These are phyloP conservation scores for Russula sp. DNA, from an alignment of 768 basidiomycete genomes.

Conservation along the genomic window DNA sequence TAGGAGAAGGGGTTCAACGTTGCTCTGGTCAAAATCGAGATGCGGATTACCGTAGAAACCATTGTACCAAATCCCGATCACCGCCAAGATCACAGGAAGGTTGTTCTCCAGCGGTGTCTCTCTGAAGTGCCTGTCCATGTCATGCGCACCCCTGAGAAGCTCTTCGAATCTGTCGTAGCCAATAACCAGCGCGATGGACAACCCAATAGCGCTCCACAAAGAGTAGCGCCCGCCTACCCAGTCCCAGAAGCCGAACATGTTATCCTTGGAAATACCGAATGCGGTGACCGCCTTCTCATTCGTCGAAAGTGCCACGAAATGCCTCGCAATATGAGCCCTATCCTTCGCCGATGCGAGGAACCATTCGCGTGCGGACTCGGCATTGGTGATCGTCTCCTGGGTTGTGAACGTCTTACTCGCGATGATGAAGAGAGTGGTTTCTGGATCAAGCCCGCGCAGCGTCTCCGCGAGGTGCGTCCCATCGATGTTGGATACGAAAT, in stretches of 20 bases:
- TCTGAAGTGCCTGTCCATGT: constrained; percentile 97
- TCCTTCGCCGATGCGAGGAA: constrained; percentile 83
- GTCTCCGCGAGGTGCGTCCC: constrained; percentile 96
- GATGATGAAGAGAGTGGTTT: constrained; percentile 94
- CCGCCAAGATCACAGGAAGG: constrained; percentile 84
- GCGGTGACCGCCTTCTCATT: constrained; percentile 90
- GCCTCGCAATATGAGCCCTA: constrained; percentile 91
- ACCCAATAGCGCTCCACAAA: constrained; percentile 96
- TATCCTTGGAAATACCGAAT: constrained; percentile 85
- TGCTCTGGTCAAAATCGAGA: neutral
- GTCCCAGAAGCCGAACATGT: constrained; percentile 99
- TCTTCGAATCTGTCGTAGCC: constrained; percentile 93
- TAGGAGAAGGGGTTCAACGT: constrained; percentile 26
- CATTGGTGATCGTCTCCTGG: constrained; percentile 99
- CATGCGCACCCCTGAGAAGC: constrained; percentile 87
- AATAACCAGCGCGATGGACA: constrained; percentile 88
- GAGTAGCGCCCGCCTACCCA: constrained; percentile 99
- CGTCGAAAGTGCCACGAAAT: constrained; percentile 97
- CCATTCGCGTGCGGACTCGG: constrained; percentile 90
- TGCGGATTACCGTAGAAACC: constrained; percentile 73
- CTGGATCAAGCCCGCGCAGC: constrained; percentile 71
- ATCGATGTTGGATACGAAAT: constrained; percentile 97
- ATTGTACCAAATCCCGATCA: constrained; percentile 97
- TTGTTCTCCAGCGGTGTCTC: constrained; percentile 83
- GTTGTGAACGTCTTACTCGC: constrained; percentile 99